Base-by-base conservation (phyloP, 495 filamentous ascomycete genomes). In the Penicillium pulvis region DNA sequence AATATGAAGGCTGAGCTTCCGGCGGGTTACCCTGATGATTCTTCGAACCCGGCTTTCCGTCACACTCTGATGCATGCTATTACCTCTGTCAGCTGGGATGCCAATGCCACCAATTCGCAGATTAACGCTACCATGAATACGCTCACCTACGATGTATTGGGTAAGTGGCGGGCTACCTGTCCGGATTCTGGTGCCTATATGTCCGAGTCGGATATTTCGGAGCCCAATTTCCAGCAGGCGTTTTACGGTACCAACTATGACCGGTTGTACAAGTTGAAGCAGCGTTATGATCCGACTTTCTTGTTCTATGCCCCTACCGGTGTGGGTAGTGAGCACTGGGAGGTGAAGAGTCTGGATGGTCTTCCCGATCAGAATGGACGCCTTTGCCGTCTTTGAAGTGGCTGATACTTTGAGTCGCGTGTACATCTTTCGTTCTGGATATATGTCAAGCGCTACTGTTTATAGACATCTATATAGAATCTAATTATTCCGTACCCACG, bases 171-270 rank as follows among this genome's bases (percentile, higher is more conserved):
- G 39, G 69, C 74, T 17, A 68, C 75, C 12, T 72, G 64, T 43
- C 72, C 74, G 4, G 66, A 69, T 0, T 52, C 70, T 0, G 72
- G 72, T n/a, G 70, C 71, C 0, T 75, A 75, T 55, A 70, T 74
- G 68, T 66, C 65, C 35, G 74, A 77, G 64, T 62, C 71, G 26
- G 83, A 89, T 65, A 68, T 83, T n/a, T 72, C 81, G 49, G 85
- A 89, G 68, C 85, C 86, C 0, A 66, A 85, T 50, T 89, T 83
- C 72, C 81, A 86, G 51, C 73, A 80, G 62, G 78, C 82, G 0
- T 90, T 87, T 70, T 90, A 80, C 46, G 87, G 85, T 0, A 53
- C 43, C n/a, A 73, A 83, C 42, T 88, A 88, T 61, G 63, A 57
- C 1, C 70, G 78, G 10, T 67, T 87, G 53, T 67, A 76, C 6